Conservation (phyloP, 225 moss, liverwort and hornwort genomes). For the Thuidium tamariscinum region DNA sequence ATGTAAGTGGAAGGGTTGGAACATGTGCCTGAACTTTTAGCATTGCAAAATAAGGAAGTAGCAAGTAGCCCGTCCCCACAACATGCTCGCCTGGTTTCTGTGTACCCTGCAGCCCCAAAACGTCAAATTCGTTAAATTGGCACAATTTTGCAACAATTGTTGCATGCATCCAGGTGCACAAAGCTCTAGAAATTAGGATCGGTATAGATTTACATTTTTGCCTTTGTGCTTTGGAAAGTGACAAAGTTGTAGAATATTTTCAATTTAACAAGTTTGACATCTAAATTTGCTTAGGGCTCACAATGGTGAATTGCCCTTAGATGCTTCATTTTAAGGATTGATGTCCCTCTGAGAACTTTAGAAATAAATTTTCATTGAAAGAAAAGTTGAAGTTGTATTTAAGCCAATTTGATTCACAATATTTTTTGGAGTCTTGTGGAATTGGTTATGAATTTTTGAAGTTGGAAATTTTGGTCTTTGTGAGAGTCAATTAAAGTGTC, state of each 20-base stretch:
- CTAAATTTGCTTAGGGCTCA: not conserved
- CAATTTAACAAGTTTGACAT: not conserved
- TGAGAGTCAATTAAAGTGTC: accelerated
- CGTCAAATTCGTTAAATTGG: not conserved
- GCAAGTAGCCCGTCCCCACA: conserved; percentile 19
- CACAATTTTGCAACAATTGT: not conserved
- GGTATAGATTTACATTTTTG: no score
- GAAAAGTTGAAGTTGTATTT: not conserved
- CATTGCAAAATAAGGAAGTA: conserved; percentile 1
- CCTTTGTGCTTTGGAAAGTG: no score
- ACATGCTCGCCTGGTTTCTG: conserved; percentile 17
- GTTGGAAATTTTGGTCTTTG: not conserved
- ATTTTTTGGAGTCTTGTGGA: not conserved
- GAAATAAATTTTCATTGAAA: not conserved
- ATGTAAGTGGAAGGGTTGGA: conserved; percentile 17
- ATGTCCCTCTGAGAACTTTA: not conserved
- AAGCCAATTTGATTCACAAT: not conserved
- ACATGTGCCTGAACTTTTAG: conserved; percentile 6
- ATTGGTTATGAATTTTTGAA: not conserved
- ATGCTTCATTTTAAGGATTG: not conserved
- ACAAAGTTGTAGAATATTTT: no score
- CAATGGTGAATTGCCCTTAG: not conserved
- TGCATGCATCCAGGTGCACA: not conserved
- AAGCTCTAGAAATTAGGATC: not conserved
- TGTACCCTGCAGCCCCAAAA: not conserved